phyloP scores from a whole-genome alignment of 805 yeast species.

The Kregervanrija fluxuum region DNA sequence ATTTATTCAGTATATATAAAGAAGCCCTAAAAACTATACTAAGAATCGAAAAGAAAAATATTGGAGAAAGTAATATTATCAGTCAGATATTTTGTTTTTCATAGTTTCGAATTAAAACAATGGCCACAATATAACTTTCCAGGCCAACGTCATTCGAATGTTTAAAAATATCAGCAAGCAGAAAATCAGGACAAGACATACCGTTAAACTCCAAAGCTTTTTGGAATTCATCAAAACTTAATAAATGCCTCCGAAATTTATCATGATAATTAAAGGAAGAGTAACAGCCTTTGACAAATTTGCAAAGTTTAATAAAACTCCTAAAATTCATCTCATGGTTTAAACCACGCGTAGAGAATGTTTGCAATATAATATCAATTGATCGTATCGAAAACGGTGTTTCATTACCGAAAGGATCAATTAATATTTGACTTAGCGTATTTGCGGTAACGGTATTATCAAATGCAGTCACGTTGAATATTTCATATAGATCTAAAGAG shows the following conservation, averaged over 20 bases:
- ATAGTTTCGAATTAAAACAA: constrained; percentile 19
- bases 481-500: constrained; percentile 10
- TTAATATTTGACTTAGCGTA: constrained; percentile 12
- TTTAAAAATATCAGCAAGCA: constrained; percentile 16
- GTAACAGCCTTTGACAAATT: constrained; percentile 26
- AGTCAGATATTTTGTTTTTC: constrained; percentile 5
- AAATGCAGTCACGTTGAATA: constrained; percentile 14
- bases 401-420: constrained; percentile 19
- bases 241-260: constrained; percentile 8
- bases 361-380: constrained; percentile 12
- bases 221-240: constrained; percentile 23
- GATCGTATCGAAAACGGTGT: constrained; percentile 14
- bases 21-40: neutral
- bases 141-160: constrained; percentile 16
- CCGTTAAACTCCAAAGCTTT: constrained; percentile 19
- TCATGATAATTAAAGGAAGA: constrained; percentile 25
- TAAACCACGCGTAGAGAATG: constrained; percentile 12
- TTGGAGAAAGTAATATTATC: neutral
- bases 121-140: constrained; percentile 23
- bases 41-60: neutral
- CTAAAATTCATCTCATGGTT: constrained; percentile 18
- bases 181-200: constrained; percentile 17
- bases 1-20: neutral
- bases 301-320: constrained; percentile 21
- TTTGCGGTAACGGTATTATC: constrained; percentile 10